Conservation (phyloP, 768 basidiomycete species). For the Lactifluus hygrophoroides region DNA sequence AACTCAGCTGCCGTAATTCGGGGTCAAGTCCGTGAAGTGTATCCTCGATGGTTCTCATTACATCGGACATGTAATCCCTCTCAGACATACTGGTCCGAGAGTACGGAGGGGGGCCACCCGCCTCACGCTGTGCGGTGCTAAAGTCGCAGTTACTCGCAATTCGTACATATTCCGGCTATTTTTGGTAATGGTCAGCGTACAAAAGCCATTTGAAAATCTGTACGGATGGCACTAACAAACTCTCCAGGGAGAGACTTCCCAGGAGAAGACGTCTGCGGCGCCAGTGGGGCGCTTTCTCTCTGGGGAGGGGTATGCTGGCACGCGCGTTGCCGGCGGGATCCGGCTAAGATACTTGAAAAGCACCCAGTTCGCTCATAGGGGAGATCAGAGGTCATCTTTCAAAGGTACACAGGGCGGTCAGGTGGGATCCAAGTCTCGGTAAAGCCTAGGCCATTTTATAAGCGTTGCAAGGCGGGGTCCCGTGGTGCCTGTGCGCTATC, state of each 20-base stretch:
- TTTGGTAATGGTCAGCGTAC: background rate
- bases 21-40: conserved; percentile 43
- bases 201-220: background rate
- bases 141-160: conserved; percentile 20
- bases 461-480: background rate
- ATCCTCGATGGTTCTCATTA: conserved; percentile 45
- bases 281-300: background rate
- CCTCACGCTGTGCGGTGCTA: background rate
- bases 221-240: background rate
- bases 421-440: background rate
- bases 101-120: conserved; percentile 22
- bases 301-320: background rate
- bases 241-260: conserved; percentile 3
- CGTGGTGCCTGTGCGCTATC: conserved; percentile 12
- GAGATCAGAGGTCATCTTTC: conserved; percentile 3
- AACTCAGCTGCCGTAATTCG: conserved; percentile 53
- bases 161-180: conserved; percentile 16
- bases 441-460: conserved; percentile 8
- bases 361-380: conserved; percentile 12
- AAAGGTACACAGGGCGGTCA: background rate
- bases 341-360: conserved; percentile 16
- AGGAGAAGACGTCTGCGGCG: conserved; percentile 2
- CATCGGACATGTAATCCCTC: conserved; percentile 25
- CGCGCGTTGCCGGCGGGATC: conserved; percentile 15
- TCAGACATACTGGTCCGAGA: conserved; percentile 2